Evolutionary conservation across 139 green algal genomes (phyloP), one percentile per base, ranked within the genome.

Genomic region (Gonium pectorale): DNA sequence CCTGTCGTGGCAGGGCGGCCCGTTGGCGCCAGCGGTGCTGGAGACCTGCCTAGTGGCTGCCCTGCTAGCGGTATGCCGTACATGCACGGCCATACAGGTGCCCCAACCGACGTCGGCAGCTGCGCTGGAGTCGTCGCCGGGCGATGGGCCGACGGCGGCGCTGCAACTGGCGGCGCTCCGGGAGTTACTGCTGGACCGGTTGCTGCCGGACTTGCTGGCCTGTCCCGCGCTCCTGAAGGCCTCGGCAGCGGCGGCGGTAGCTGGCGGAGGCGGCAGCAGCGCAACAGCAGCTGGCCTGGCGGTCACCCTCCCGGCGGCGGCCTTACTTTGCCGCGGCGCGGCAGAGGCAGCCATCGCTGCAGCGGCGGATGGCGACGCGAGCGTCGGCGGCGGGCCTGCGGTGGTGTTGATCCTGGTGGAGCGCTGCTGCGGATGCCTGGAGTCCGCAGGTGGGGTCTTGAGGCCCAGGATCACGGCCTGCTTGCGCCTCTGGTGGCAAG

Each of bases 211-310:
- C 2, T 37, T 80, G 8, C 43, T 67, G 11, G 52, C 52, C 11
- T 80, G 52, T 27, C 44, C 11, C 22, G 56, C 38, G 13, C 74
- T 56, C 3, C n/a, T 81, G 54, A 19, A 62, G 29, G 22, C 60
- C 74, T 64, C 41, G 66, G 33, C 51, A 70, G 80, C 43, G 40
- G 49, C 67, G 38, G 33, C 37, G 38, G 29, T 37, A 78, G 67
- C 44, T 40, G 19, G 35, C 66, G 37, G 35, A 56, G 44, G 75
- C n/a, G 21, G 74, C 87, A 41, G 77, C 66, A 21, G 79, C 79
- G 44, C 64, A 33, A 52, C 19, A 31, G 83, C 51, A n/a, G 81
- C 29, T 31, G 59, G 19, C 5, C 71, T 56, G 38, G 46, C 29
- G 4, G 31, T 54, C 24, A 33, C 67, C 33, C 37, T 13, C 26